A percentile compares a stretch with the other conserved stretches of the same genome.
Evolutionary conservation across 2,329 filamentous ascomycete genomes (phyloP).

Genomic region (Nemania sp.): DNA sequence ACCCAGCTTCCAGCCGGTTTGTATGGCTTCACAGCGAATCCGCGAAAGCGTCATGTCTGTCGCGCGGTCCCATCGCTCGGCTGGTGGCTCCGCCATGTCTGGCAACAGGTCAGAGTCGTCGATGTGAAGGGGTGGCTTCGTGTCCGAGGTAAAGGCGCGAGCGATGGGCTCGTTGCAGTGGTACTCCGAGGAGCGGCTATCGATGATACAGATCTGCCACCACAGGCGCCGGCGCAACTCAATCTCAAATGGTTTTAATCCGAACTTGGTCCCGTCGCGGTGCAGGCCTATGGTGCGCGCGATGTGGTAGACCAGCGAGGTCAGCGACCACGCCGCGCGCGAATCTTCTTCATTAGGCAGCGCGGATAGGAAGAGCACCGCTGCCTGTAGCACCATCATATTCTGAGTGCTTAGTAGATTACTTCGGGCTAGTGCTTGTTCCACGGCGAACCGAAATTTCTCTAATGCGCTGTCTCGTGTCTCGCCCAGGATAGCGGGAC

Average conservation of each 20-base stretch:
- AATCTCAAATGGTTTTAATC: constrained; percentile 60
- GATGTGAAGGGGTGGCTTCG: constrained; percentile 61
- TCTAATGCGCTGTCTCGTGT: constrained; percentile 61
- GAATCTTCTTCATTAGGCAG: constrained; percentile 56
- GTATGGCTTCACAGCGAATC: constrained; percentile 18
- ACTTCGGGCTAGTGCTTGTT: constrained; percentile 71
- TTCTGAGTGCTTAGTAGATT: constrained; percentile 72
- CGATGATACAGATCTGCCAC: constrained; percentile 62
- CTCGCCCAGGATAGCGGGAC: constrained; percentile 61
- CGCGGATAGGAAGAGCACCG: constrained; percentile 70
- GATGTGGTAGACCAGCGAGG: constrained; percentile 45
- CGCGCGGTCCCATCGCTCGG: constrained; percentile 49
- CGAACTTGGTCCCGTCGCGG: constrained; percentile 61
- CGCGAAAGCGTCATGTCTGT: constrained; percentile 58
- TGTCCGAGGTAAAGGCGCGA: constrained; percentile 56
- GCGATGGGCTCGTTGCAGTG: constrained; percentile 60
- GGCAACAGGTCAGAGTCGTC: constrained; percentile 62
- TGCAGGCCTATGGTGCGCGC: constrained; percentile 59
- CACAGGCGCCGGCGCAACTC: constrained; percentile 65
- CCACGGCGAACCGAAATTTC: constrained; percentile 70
- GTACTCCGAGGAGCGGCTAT: constrained; percentile 61
- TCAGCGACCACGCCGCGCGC: constrained; percentile 56
- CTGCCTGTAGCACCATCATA: constrained; percentile 70
- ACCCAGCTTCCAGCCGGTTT: constrained; percentile 56
- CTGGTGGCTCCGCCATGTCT: constrained; percentile 50